These are phyloP conservation scores for Jackrogersella minutella DNA, from an alignment of 495 filamentous ascomycete genomes.

Conservation along the genomic window DNA sequence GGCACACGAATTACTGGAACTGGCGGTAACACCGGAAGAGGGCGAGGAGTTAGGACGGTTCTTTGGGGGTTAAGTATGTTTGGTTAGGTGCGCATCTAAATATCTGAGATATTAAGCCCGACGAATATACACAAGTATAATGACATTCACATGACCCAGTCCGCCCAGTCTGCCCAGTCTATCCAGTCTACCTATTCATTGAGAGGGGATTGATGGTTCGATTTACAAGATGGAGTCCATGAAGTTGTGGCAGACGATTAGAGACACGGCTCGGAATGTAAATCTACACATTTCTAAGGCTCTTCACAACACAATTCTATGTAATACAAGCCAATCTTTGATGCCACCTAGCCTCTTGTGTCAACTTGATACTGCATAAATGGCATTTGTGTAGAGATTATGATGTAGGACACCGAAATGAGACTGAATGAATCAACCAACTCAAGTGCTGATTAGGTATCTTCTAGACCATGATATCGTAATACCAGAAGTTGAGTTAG, in stretches of 20 bases:
- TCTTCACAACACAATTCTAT: no score
- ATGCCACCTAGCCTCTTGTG: no score
- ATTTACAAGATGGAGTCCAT: neutral
- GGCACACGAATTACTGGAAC: conserved; percentile 56
- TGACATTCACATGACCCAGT: neutral
- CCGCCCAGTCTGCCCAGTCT: no score
- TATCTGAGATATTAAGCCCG: neutral
- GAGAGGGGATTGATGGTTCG: neutral
- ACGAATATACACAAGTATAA: neutral
- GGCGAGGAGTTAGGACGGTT: conserved; percentile 51
- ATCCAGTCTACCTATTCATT: no score
- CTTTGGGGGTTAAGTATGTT: conserved; percentile 46
- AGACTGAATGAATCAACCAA: neutral
- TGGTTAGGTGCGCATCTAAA: conserved; percentile 8
- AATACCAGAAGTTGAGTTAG: conserved; percentile 1
- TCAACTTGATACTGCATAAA: neutral
- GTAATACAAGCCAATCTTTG: no score
- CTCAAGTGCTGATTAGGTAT: neutral
- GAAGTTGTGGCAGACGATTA: no score
- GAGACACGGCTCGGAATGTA: no score
- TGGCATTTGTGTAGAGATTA: no score
- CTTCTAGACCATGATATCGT: neutral
- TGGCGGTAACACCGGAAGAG: conserved; percentile 56
- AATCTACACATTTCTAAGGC: no score
- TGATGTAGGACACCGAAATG: neutral